These are phyloP conservation scores for Lecanoromycetidae sp. DNA, from an alignment of 2,329 filamentous ascomycete genomes.

Conservation along the genomic window DNA sequence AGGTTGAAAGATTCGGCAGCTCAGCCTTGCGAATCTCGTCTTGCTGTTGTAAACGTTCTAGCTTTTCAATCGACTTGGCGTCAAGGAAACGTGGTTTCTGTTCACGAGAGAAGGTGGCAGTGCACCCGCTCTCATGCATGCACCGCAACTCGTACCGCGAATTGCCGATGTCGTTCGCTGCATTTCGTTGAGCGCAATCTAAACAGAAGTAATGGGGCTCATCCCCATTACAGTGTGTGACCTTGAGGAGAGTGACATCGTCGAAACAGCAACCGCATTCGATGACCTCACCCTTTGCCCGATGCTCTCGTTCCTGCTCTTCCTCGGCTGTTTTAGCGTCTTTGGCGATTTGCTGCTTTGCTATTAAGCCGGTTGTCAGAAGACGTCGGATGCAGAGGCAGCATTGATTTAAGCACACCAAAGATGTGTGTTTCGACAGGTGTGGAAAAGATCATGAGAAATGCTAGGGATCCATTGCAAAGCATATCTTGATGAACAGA, in stretches of 20 bases:
- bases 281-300: conserved; percentile 39
- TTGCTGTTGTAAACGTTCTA: conserved; percentile 62
- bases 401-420: too few relatives aligned
- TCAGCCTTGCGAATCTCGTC: conserved; percentile 55
- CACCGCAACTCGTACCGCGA: conserved; percentile 58
- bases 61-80: conserved; percentile 44
- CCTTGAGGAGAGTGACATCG: conserved; percentile 52
- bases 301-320: conserved; percentile 28
- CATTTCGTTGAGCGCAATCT: conserved; percentile 51
- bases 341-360: conserved; percentile 19
- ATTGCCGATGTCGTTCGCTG: conserved; percentile 56
- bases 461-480: too few relatives aligned
- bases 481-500: too few relatives aligned
- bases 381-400: too few relatives aligned
- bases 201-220: conserved; percentile 56
- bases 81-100: conserved; percentile 49
- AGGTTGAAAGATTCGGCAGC: conserved; percentile 60
- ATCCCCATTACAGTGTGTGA: conserved; percentile 54
- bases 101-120: conserved; percentile 44
- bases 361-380: not conserved
- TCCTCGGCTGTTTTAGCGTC: conserved; percentile 21
- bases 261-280: conserved; percentile 67
- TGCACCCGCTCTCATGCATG: conserved; percentile 57
- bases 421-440: too few relatives aligned
- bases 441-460: too few relatives aligned